phyloP scores from a whole-genome alignment of 257 asterid species.

The Plectranthus barbatus region DNA sequence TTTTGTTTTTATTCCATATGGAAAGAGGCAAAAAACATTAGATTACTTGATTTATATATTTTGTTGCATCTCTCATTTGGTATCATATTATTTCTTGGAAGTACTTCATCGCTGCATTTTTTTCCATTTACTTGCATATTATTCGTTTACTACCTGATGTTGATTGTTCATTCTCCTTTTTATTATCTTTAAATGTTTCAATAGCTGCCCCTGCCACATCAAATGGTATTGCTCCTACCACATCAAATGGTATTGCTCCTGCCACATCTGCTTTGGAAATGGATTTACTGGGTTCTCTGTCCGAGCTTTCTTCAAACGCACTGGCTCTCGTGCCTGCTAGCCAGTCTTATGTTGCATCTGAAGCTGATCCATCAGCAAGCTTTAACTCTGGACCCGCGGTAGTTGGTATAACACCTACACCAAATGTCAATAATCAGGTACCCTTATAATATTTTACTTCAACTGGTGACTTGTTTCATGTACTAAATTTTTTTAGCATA shows the following conservation, averaged over 20 bases:
- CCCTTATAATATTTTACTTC: background rate
- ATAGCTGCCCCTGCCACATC: conserved; percentile 51
- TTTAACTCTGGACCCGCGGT: conserved; percentile 35
- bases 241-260: conserved; percentile 35
- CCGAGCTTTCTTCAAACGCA: conserved; percentile 53
- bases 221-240: too few relatives aligned
- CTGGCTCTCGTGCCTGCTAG: conserved; percentile 72
- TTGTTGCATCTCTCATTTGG: background rate
- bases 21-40: background rate
- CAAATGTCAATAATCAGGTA: conserved; percentile 56
- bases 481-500: background rate
- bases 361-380: conserved; percentile 34
- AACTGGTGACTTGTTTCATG: background rate
- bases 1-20: background rate
- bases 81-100: background rate
- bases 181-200: conserved; percentile 6
- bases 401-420: conserved; percentile 33
- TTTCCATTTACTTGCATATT: background rate
- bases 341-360: conserved; percentile 29
- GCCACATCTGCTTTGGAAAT: conserved; percentile 40
- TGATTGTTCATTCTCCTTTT: conserved; percentile 7
- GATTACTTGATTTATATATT: background rate
- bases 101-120: background rate
- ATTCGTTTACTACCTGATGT: background rate
- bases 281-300: conserved; percentile 69